Evolutionary conservation across 176 grass and related monocot genomes (phyloP), one percentile per base, ranked within the genome.

Genomic region (Cenchrus americanus): DNA sequence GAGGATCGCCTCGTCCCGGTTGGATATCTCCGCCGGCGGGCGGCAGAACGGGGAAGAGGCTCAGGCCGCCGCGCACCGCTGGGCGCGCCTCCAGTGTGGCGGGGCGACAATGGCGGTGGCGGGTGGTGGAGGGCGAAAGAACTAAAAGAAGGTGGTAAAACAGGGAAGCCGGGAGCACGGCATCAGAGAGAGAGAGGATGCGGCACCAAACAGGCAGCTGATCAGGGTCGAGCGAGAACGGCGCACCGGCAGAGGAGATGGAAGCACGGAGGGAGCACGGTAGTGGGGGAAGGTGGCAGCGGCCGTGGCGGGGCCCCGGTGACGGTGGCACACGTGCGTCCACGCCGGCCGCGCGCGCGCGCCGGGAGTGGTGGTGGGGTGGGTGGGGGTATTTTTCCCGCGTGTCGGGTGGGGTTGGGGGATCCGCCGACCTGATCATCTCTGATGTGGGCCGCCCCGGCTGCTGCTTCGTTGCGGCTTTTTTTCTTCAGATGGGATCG

Each of bases 311-410:
- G 76, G 63, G 71, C 52, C 79, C 72, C 30, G 3, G 44, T 50
- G 62, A 6, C 17, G 48, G 7, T 21, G 14, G 66, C 75, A 79
- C 75, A 79, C 75, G 81, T 84, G 81, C 30, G 86, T 1, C 66
- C 86, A 88, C 80, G 86, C 80, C 80, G 73, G 73, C 34, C 12
- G 54, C 67, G 41, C n/a, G n/a, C n/a, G 71, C 22, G 23, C 60
- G 43, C 7, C 60, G 17, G 7, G 57, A 22, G 62, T 21, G 49
- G 49, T 5, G 14, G 8, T 14, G 55, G 34, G 44, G 75, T n/a
- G 72, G 42, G 60, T 8, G 79, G 15, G 15, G 43, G 50, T 17
- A 55, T 52, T 71, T 63, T 46, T 46, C 74, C 74, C 80, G 80
- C 86, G 80, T 79, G 75, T 79, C 34, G 11, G 53, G 73, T 61